Percentiles rank a stretch among this genome's conserved stretches.
phyloP scores from a whole-genome alignment of 768 basidiomycete species.

The Hygrocybe coccinea region DNA sequence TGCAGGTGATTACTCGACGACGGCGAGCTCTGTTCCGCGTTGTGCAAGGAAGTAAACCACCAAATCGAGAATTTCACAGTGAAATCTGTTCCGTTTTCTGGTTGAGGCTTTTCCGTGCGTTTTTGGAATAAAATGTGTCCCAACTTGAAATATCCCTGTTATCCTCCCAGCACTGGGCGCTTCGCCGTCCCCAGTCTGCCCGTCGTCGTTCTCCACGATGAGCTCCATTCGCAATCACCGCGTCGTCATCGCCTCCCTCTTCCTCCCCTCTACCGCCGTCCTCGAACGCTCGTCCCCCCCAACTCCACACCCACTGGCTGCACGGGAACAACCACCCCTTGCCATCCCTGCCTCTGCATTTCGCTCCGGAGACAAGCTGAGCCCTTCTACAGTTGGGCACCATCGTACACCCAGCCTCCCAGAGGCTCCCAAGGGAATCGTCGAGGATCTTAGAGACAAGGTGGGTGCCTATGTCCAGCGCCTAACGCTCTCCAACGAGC shows the following conservation, averaged over 20 bases:
- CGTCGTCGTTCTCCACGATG: constrained; percentile 38
- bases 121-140: not conserved
- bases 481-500: not conserved
- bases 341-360: constrained; percentile 15
- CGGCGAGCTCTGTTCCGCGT: too few relatives aligned
- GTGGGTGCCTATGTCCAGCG: constrained; percentile 25
- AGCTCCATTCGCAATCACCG: constrained; percentile 68
- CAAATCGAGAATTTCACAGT: too few relatives aligned
- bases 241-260: constrained; percentile 77
- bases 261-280: constrained; percentile 71
- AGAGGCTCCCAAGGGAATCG: constrained; percentile 60
- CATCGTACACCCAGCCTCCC: constrained; percentile 20
- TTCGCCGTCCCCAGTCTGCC: not conserved
- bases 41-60: too few relatives aligned
- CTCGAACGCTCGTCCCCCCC: constrained; percentile 52
- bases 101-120: too few relatives aligned
- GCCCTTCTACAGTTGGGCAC: constrained; percentile 1
- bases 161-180: not conserved
- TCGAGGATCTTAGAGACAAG: constrained; percentile 73
- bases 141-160: not conserved
- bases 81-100: too few relatives aligned
- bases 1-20: too few relatives aligned
- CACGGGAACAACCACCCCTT: constrained; percentile 15
- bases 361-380: constrained; percentile 4
- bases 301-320: constrained; percentile 39